Evolutionary conservation across 2,329 filamentous ascomycete species (phyloP).

Genomic region (Fusarium oxysporum): DNA sequence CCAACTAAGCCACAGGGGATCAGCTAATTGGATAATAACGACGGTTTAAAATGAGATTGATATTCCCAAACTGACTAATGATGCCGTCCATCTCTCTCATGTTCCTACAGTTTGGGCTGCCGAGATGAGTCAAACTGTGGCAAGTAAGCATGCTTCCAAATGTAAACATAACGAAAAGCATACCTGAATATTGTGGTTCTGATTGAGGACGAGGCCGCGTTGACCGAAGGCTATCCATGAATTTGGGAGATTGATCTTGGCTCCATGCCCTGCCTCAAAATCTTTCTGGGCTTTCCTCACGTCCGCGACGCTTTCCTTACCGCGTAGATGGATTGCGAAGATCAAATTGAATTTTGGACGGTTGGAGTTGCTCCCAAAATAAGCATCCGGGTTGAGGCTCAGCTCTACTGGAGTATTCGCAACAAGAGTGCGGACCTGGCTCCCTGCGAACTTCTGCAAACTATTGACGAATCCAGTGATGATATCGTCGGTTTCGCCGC

Average conservation of each 20-base stretch:
- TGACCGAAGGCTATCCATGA: neutral
- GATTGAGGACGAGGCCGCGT: neutral
- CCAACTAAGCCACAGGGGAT: conserved; percentile 44
- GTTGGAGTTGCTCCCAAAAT: neutral
- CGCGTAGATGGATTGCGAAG: neutral
- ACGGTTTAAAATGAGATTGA: rapidly evolving
- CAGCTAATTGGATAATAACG: conserved; percentile 7
- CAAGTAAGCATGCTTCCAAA: rapidly evolving
- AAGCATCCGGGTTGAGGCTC: neutral
- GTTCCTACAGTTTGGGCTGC: neutral
- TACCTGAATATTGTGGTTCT: neutral
- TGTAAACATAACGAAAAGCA: neutral
- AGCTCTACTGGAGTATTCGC: neutral
- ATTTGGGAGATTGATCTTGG: neutral
- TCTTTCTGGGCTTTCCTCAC: neutral
- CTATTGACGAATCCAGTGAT: neutral
- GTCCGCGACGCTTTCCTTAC: neutral
- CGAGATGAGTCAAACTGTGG: neutral
- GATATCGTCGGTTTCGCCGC: rapidly evolving
- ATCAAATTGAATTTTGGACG: neutral
- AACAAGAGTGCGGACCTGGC: neutral
- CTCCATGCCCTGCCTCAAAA: neutral
- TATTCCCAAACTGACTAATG: too few relatives aligned
- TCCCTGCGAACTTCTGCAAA: neutral
- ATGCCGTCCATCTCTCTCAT: too few relatives aligned